Evolutionary conservation across 2,329 filamentous ascomycete genomes (phyloP).

Genomic region (Aspergillus tubingensis): DNA sequence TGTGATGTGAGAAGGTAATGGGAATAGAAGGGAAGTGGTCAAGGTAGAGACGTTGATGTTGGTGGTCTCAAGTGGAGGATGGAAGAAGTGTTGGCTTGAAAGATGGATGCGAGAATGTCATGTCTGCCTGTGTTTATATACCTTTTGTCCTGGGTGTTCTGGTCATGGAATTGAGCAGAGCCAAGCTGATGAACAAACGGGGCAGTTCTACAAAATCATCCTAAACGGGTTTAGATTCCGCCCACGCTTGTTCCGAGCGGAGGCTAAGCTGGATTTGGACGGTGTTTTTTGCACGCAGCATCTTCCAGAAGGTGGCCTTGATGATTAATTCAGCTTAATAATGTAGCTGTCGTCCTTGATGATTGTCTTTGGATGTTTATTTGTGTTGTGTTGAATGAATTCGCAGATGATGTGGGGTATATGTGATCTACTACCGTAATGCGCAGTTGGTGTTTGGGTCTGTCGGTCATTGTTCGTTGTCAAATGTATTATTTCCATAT

Average conservation of each 20-base stretch:
- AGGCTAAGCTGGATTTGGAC: not conserved
- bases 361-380: not conserved
- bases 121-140: not conserved
- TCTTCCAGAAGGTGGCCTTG: not conserved
- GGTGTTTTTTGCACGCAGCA: not conserved
- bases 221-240: not conserved
- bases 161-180: not conserved
- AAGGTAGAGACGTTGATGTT: too few species aligned
- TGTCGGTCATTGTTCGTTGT: not conserved
- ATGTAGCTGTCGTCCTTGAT: not conserved
- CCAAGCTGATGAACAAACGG: not conserved
- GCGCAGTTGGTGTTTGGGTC: not conserved
- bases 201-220: not conserved
- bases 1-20: not conserved
- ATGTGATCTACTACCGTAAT: too few species aligned
- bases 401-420: not conserved
- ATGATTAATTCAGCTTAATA: not conserved
- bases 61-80: not conserved
- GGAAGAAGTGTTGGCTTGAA: not conserved
- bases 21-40: not conserved
- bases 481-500: not conserved
- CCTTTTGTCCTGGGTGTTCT: not conserved
- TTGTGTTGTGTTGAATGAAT: not conserved
- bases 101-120: not conserved
- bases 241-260: not conserved